Evolutionary conservation across 768 basidiomycete genomes (phyloP), one percentile per base, ranked within the genome.

Genomic region (Lactifluus rugatus): DNA sequence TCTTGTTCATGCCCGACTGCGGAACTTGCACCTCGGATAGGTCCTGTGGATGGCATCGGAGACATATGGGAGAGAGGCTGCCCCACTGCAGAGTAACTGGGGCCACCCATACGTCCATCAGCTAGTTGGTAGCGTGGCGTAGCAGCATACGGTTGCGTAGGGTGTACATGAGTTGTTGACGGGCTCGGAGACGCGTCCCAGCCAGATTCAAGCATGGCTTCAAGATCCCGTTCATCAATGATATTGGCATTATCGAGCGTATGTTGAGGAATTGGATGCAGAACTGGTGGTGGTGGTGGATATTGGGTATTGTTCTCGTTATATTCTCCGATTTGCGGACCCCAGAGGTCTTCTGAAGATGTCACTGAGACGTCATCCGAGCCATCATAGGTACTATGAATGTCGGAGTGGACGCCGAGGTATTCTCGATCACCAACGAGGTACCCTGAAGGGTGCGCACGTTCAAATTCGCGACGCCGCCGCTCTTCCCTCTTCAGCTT

Each of bases 321-420:
- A 72, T 98, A 97, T 48, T 81, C 91, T 11, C 95, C 94, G 54
- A 99, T 93, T 70, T 99, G 94, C 4, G 81, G 75, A 3, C 93
- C 93, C 93, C 94, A 99, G 34, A 92, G 85, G 67, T 98, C 95
- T 44, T 97, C 95, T 9, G 91, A 89, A 4, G 89, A 93, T 17
- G 82, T 75, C 56, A 93, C 72, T 10, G 93, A 94, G 47, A 82
- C 69, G 1, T 88, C 84, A 67, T 95, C 93, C 11, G 88, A 90
- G 48, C 84, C 81, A 63, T 89, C 87, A 64, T 84, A 85, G 65
- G 84, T 81, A 59, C 73, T 74, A 44, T 65, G 58, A 63, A 75
- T 68, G 59, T 85, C 82, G 46, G 74, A 69, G 26, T 75, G 78
- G 13, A 81, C 81, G 52, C 76, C 75, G 45, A 89, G 76, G 57